Conservation (phyloP, 2,329 filamentous ascomycete species). For the Escovopsis sp. region DNA sequence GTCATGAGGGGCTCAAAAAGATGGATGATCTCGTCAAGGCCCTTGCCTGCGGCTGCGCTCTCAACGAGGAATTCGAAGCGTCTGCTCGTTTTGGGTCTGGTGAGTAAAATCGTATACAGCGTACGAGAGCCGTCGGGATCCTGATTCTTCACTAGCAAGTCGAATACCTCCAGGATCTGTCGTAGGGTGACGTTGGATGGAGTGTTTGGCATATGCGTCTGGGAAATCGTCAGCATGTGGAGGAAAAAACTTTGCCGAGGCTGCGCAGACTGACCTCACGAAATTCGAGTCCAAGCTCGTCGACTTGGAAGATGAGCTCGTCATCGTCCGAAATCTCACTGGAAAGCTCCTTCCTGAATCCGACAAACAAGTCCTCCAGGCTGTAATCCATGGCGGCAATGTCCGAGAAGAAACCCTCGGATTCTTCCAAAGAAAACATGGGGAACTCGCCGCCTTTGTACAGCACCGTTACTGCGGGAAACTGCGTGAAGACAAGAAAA, state of each 20-base stretch:
- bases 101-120: constrained; percentile 27
- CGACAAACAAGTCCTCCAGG: constrained; percentile 28
- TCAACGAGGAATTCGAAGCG: constrained; percentile 25
- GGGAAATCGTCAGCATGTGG: constrained; percentile 10
- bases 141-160: constrained; percentile 28
- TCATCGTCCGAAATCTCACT: constrained; percentile 30
- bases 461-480: constrained; percentile 24
- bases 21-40: constrained; percentile 25
- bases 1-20: constrained; percentile 17
- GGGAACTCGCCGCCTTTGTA: constrained; percentile 30
- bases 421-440: constrained; percentile 18
- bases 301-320: constrained; percentile 35
- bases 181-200: constrained; percentile 23
- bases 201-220: constrained; percentile 21
- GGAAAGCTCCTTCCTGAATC: constrained; percentile 29
- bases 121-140: constrained; percentile 22
- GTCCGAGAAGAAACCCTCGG: constrained; percentile 30
- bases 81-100: constrained; percentile 22
- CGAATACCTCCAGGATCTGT: constrained; percentile 27
- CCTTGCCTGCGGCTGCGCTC: constrained; percentile 25
- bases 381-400: constrained; percentile 25
- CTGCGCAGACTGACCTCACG: constrained; percentile 26
- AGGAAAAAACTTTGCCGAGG: background rate
- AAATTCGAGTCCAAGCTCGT: constrained; percentile 37
- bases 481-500: constrained; percentile 7